Conservation (phyloP, 176 grass and related monocot species). For the Luzula sylvatica region DNA sequence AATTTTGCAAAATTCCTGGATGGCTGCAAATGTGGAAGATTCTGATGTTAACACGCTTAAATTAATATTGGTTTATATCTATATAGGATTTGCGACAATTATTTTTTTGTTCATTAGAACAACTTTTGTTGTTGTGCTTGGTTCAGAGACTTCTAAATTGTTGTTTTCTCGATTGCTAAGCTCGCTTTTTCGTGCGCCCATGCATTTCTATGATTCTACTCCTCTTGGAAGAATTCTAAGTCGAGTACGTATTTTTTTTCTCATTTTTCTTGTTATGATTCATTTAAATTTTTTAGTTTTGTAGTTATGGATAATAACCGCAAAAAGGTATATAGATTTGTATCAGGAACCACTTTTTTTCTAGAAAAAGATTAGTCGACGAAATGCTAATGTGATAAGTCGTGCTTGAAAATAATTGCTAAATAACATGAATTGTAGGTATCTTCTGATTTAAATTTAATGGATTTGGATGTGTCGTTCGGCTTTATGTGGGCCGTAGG, state of each 20-base stretch:
- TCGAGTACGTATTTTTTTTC: constrained; percentile 43
- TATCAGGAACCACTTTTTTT: too few species aligned
- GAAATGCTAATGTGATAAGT: too few species aligned
- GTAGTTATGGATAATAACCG: too few species aligned
- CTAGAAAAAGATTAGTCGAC: too few species aligned
- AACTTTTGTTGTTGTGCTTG: constrained; percentile 37
- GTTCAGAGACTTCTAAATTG: constrained; percentile 68
- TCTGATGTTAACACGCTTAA: constrained; percentile 47
- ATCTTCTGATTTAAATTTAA: constrained; percentile 73
- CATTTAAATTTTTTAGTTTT: too few species aligned
- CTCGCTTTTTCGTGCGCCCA: constrained; percentile 72
- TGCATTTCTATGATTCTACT: constrained; percentile 89
- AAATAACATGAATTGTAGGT: too few species aligned
- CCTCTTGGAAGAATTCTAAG: constrained; percentile 89
- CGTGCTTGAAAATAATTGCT: too few species aligned
- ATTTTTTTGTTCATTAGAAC: constrained; percentile 63
- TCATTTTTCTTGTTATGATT: too few species aligned
- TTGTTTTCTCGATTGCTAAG: constrained; percentile 70
- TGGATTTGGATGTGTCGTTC: too few species aligned
- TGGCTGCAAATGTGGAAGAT: constrained; percentile 81
- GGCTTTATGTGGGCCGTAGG: constrained; percentile 29
- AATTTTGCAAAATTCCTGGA: constrained; percentile 94
- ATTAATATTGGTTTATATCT: constrained; percentile 70
- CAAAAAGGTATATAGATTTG: too few species aligned
- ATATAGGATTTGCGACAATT: constrained; percentile 45